Percentiles rank a stretch among this genome's conserved stretches.
phyloP scores from a whole-genome alignment of 169 alveolate genomes.

The Eimeria acervulina region DNA sequence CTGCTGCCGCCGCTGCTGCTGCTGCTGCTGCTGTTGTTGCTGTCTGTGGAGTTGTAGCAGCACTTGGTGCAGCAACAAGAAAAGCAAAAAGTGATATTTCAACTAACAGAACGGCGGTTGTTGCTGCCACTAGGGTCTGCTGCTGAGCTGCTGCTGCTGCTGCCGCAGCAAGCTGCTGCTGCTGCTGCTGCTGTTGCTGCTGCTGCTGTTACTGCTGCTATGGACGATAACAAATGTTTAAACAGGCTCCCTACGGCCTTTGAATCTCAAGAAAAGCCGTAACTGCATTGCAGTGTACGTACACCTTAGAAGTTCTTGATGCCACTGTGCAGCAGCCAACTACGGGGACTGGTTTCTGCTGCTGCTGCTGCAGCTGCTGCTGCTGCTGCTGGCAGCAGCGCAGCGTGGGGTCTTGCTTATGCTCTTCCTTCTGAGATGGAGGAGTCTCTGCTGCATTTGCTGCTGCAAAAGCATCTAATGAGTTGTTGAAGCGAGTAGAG shows the following conservation, averaged over 20 bases:
- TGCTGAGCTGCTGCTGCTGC: no score
- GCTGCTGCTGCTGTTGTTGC: slow-evolving; percentile 36
- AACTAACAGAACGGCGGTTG: not conserved
- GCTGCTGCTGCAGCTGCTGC: not conserved
- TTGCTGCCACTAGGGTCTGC: not conserved
- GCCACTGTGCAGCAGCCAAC: not conserved
- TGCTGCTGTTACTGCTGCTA: slow-evolving; percentile 26
- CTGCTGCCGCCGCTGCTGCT: slow-evolving; percentile 36
- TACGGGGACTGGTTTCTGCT: slow-evolving; percentile 36
- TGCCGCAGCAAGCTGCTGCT: not conserved
- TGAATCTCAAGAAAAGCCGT: not conserved
- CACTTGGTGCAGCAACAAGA: not conserved
- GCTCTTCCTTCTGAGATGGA: not conserved
- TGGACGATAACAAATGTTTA: not conserved
- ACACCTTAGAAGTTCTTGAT: not conserved
- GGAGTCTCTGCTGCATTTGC: not conserved
- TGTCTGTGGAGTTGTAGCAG: not conserved
- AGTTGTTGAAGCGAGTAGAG: no score
- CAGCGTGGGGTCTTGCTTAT: slow-evolving; percentile 6
- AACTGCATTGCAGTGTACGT: not conserved
- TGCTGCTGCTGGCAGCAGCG: not conserved
- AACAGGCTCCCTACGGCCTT: not conserved
- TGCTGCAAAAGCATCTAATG: not conserved
- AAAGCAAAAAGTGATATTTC: not conserved
- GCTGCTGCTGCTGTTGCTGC: slow-evolving; percentile 9